These are phyloP conservation scores for Cutaneotrichosporon dermatis DNA, from an alignment of 1,284 basidiomycete species.

Conservation along the genomic window DNA sequence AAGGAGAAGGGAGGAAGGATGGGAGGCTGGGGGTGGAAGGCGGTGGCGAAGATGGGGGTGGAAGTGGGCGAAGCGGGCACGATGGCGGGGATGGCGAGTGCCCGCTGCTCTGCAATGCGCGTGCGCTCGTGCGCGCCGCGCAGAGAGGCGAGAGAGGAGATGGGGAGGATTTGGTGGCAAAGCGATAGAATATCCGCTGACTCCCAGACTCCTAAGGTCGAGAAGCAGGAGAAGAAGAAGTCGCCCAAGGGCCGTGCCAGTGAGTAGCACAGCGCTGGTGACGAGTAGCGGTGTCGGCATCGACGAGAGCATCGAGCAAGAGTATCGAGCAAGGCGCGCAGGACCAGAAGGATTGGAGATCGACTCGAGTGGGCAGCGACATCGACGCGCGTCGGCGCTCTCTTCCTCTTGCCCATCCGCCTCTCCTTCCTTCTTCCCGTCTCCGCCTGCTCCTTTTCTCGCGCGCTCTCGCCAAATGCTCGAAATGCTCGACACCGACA, in stretches of 20 bases:
- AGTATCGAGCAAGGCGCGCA: not conserved
- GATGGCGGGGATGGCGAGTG: slow-evolving; percentile 4
- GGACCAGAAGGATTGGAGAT: too few species aligned
- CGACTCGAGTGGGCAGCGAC: too few species aligned
- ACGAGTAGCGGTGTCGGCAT: not conserved
- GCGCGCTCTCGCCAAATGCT: not conserved
- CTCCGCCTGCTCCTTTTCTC: not conserved
- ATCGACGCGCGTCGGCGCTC: not conserved
- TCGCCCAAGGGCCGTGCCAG: slow-evolving; percentile 86
- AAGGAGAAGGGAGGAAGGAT: slow-evolving; percentile 1
- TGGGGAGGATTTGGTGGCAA: not conserved
- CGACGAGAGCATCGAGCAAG: not conserved
- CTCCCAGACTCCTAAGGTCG: slow-evolving; percentile 76
- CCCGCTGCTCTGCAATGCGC: not conserved
- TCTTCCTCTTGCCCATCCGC: not conserved
- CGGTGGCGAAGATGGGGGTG: not conserved
- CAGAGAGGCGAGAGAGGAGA: not conserved
- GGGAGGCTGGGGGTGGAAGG: not conserved
- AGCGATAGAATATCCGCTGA: slow-evolving; percentile 3
- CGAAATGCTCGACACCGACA: too few species aligned
- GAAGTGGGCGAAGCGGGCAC: not conserved
- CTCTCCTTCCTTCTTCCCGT: not conserved
- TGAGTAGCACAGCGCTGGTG: slow-evolving; percentile 27
- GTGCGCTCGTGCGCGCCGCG: not conserved
- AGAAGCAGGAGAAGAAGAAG: slow-evolving; percentile 98